A percentile compares a stretch with the other conserved stretches of the same genome.
phyloP scores from a whole-genome alignment of 2,329 filamentous ascomycete genomes.

The Didymella keratinophila region DNA sequence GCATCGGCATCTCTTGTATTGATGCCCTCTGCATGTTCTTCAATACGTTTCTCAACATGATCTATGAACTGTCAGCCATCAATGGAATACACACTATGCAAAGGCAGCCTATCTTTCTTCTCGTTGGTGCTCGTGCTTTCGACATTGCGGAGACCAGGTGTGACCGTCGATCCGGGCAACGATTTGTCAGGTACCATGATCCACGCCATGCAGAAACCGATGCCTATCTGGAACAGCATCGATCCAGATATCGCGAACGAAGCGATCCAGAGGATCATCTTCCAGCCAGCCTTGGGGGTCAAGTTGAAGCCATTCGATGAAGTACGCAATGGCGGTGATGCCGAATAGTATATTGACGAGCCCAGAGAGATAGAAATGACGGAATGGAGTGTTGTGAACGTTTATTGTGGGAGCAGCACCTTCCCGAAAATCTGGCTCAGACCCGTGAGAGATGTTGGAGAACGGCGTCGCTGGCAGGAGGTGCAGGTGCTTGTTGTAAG shows the following conservation, averaged over 20 bases:
- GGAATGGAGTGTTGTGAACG: too few species aligned
- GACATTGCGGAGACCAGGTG: too few species aligned
- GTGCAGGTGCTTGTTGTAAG: too few species aligned
- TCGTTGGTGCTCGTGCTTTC: background rate
- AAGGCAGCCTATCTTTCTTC: background rate
- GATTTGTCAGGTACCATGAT: background rate
- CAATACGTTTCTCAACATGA: background rate
- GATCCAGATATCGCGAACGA: background rate
- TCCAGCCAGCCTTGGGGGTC: background rate
- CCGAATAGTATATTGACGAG: too few species aligned
- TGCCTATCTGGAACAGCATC: background rate
- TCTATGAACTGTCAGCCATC: background rate
- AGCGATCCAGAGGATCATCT: background rate
- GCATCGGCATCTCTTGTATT: background rate
- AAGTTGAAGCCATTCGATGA: background rate
- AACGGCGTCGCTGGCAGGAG: too few species aligned
- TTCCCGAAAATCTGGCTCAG: too few species aligned
- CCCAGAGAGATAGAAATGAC: too few species aligned
- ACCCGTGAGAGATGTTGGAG: too few species aligned
- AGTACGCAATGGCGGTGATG: background rate
- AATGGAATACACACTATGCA: background rate
- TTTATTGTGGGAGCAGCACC: too few species aligned
- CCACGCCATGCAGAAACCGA: background rate
- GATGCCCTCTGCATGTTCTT: background rate
- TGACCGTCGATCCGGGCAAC: too few species aligned